Evolutionary conservation across 768 basidiomycete species (phyloP), one percentile per base, ranked within the genome.

Genomic region (Hypsizygus marmoreus): DNA sequence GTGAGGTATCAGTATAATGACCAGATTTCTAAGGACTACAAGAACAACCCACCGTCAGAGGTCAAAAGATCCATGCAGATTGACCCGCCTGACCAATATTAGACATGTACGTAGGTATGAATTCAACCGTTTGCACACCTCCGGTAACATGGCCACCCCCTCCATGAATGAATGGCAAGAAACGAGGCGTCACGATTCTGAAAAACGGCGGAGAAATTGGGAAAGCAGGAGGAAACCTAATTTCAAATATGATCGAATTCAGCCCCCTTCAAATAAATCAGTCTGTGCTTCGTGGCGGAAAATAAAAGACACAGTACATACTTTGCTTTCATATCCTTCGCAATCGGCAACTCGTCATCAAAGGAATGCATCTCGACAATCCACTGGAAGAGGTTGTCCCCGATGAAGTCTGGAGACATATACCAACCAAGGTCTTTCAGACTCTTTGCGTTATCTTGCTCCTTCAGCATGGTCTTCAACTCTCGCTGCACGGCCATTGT

Each of bases 41-140:
- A 44, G 12, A 20, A 24, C 24, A 47, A 33, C 74, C 53, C 43
- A 79, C 82, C 84, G 47, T 83, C 80, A 0, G 81, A 70, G 1
- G 82, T 84, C 39, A 86, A 64, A 6, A 86, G 66, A 58, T 87
- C 85, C 84, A 88, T 86, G 54, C 86, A 88, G 38, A 88, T 85
- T 3, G 82, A 84, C 2, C 85, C 86, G 9, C 84, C 82, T 80
- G 49, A 25, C 25, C 5, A 39, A 38, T 19, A 37, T 50, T 19
- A 33, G 7, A 23, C 14, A 43, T 28, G 28, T 38, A 14, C 4
- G 33, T 40, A 16, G 16, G 6, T 14, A 40, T 7, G 26, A 34
- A 17, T 37, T 2, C 12, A 12, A 7, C 31, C 9, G 26, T 23
- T 24, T 19, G 54, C 66, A 20, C 49, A 77, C 81, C 84, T 53